Evolutionary conservation across 2,329 filamentous ascomycete genomes (phyloP).

Genomic region (Apiospora pterosperma): DNA sequence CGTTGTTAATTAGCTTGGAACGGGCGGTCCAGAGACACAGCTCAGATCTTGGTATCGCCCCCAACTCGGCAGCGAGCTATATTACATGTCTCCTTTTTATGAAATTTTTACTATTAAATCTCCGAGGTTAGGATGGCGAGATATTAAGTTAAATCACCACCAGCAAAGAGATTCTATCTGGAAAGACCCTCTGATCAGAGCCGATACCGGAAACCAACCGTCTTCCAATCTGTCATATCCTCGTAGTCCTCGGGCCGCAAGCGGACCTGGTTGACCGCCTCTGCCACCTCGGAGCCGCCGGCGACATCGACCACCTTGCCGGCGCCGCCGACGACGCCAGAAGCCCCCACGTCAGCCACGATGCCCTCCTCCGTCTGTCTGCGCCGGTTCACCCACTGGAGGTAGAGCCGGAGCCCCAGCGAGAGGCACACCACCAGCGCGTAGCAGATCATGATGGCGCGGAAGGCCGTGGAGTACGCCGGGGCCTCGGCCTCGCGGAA

Average conservation of each 20-base stretch:
- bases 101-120: too few relatives aligned
- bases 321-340: slow-evolving; percentile 33
- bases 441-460: slow-evolving; percentile 55
- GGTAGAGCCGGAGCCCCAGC: slow-evolving; percentile 41
- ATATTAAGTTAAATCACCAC: too few relatives aligned
- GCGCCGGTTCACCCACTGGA: slow-evolving; percentile 41
- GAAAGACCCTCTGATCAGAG: slow-evolving; percentile 27
- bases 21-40: too few relatives aligned
- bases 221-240: slow-evolving; percentile 59
- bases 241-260: slow-evolving; percentile 47
- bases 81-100: too few relatives aligned
- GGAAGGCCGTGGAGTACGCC: slow-evolving; percentile 50
- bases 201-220: slow-evolving; percentile 56
- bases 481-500: slow-evolving; percentile 49
- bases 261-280: slow-evolving; percentile 32
- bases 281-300: slow-evolving; percentile 19
- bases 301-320: slow-evolving; percentile 30
- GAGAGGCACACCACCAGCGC: slow-evolving; percentile 43
- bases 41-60: too few relatives aligned
- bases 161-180: not conserved
- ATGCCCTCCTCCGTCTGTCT: slow-evolving; percentile 41
- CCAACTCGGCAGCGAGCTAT: too few relatives aligned
- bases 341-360: slow-evolving; percentile 38
- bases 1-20: too few relatives aligned
- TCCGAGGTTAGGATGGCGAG: too few relatives aligned